phyloP scores from a whole-genome alignment of 1,139 yeast species.

The Pneumocystis wakefieldiae region DNA sequence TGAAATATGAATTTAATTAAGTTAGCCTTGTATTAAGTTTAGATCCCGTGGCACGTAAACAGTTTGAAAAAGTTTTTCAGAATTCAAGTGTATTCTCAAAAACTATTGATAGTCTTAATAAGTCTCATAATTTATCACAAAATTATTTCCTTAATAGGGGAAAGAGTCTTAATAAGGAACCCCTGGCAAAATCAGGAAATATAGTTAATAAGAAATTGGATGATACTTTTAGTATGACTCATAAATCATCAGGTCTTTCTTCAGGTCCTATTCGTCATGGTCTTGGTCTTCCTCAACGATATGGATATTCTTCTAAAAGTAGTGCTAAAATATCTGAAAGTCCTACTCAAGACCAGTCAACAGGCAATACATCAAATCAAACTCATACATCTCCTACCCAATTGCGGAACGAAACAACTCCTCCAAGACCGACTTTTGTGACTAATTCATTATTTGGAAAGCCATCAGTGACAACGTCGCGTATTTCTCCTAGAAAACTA shows the following conservation, averaged over 20 bases:
- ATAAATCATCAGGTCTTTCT: constrained; percentile 6
- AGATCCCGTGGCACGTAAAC: constrained; percentile 37
- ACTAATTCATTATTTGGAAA: neutral
- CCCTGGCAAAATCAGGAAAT: neutral
- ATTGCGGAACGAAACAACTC: neutral
- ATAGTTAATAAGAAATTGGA: neutral
- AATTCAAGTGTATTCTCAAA: constrained; percentile 4
- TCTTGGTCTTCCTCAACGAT: constrained; percentile 9
- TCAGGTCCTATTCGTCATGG: constrained; percentile 10
- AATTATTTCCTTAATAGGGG: neutral
- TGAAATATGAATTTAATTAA: constrained; percentile 18
- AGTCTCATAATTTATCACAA: neutral
- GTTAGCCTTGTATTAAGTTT: constrained; percentile 13
- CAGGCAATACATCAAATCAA: neutral
- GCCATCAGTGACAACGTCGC: neutral
- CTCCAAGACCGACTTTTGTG: neutral
- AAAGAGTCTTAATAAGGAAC: neutral
- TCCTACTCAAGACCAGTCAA: neutral
- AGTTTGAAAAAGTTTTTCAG: constrained; percentile 46
- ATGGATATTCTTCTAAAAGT: constrained; percentile 2
- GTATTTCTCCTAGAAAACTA: neutral
- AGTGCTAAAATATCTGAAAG: neutral
- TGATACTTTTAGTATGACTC: neutral
- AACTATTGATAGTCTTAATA: neutral
- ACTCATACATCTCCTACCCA: neutral